Conservation (phyloP, 2,329 filamentous ascomycete genomes). For the Arthrobotrys megalospora region DNA sequence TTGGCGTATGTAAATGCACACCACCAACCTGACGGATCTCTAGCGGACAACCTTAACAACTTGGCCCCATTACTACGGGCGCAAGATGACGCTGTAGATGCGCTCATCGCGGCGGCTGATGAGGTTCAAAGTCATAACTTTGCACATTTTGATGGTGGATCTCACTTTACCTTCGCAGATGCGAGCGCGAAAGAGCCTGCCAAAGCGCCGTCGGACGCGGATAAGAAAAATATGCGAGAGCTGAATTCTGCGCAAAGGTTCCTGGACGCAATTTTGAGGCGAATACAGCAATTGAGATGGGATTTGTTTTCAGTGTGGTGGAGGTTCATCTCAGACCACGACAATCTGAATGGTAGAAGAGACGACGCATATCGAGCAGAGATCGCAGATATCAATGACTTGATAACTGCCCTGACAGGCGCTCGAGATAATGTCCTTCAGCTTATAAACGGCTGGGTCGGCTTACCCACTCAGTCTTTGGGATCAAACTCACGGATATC, state of each 20-base stretch:
- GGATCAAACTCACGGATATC: not conserved
- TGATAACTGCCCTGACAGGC: not conserved
- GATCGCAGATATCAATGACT: not conserved
- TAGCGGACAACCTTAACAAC: conserved; percentile 65
- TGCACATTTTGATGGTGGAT: conserved; percentile 63
- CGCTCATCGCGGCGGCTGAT: conserved; percentile 65
- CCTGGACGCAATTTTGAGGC: conserved; percentile 55
- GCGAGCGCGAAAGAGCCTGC: conserved; percentile 40
- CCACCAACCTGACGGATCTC: conserved; percentile 46
- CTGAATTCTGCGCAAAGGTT: conserved; percentile 59
- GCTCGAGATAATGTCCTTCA: not conserved
- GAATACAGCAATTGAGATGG: conserved; percentile 66
- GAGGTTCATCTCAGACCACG: conserved; percentile 65
- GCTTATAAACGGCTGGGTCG: conserved; percentile 1
- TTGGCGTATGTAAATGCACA: conserved; percentile 66
- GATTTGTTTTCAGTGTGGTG: conserved; percentile 69
- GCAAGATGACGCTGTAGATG: conserved; percentile 66
- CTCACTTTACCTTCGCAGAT: conserved; percentile 46
- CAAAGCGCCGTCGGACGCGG: conserved; percentile 12
- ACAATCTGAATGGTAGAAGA: conserved; percentile 51
- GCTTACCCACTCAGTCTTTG: not conserved
- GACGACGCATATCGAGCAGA: conserved; percentile 30
- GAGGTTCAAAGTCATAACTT: conserved; percentile 66
- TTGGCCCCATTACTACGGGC: conserved; percentile 65
- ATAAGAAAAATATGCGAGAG: conserved; percentile 6